Percentiles rank a stretch among this genome's conserved stretches.
Evolutionary conservation across 441 rosid genomes (phyloP).

Genomic region (Croton setiger): DNA sequence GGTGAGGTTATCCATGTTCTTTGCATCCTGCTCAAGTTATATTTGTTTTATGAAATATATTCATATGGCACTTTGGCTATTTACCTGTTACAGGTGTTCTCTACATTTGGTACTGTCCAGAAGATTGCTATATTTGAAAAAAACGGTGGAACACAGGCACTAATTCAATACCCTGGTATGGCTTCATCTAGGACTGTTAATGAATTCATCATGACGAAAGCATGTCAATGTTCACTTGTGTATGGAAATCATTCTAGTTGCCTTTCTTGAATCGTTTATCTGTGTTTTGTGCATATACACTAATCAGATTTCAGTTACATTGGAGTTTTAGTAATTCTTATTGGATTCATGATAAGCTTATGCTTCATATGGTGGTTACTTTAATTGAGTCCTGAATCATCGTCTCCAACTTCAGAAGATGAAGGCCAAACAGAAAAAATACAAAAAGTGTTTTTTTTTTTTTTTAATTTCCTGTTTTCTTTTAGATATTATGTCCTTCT

Average conservation of each 20-base stretch:
- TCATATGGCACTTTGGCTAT: slow-evolving; percentile 8
- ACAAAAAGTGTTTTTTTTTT: neutral
- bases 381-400: neutral
- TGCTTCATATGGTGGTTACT: neutral
- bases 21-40: slow-evolving; percentile 2
- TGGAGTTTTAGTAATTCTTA: neutral
- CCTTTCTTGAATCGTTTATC: neutral
- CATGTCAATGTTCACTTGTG: neutral
- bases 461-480: neutral
- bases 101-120: slow-evolving; percentile 91
- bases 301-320: neutral
- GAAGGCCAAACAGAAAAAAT: neutral
- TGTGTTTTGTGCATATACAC: neutral
- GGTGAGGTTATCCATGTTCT: slow-evolving; percentile 36
- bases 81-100: slow-evolving; percentile 59
- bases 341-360: neutral
- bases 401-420: neutral
- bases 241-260: neutral
- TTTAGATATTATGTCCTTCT: neutral
- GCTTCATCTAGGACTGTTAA: slow-evolving; percentile 16
- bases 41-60: slow-evolving; percentile 6
- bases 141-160: slow-evolving; percentile 95
- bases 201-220: slow-evolving; percentile 7
- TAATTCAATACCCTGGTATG: slow-evolving; percentile 88
- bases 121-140: slow-evolving; percentile 97